These are phyloP conservation scores for Eimeria praecox DNA, from an alignment of 169 alveolate species.

Conservation along the genomic window DNA sequence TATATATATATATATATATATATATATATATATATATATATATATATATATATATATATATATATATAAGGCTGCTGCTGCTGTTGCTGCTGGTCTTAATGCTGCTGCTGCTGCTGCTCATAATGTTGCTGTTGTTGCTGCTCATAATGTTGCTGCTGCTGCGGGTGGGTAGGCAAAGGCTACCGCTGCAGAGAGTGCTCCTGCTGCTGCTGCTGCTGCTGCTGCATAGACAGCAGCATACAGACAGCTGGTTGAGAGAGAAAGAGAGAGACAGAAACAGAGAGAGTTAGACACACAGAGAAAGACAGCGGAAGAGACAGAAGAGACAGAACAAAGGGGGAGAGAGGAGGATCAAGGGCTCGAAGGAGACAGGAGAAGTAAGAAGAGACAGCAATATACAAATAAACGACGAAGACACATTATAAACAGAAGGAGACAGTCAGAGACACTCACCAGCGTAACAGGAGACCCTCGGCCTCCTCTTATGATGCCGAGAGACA, in stretches of 20 bases:
- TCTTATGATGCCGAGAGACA: constrained; percentile 11
- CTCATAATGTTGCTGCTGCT: too few species aligned
- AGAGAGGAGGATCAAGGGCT: background rate
- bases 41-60: too few species aligned
- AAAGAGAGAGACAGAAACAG: background rate
- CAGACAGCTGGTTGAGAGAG: background rate
- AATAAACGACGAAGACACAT: background rate
- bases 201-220: background rate
- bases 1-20: background rate
- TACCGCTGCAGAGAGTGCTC: background rate
- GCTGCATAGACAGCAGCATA: background rate
- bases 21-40: too few species aligned
- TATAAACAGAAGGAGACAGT: background rate
- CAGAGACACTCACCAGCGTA: background rate
- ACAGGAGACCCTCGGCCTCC: constrained; percentile 34
- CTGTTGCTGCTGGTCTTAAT: background rate
- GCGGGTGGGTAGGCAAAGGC: too few species aligned
- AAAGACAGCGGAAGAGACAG: background rate
- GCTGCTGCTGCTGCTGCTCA: background rate
- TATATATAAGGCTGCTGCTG: too few species aligned
- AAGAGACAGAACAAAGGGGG: background rate
- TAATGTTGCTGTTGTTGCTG: background rate
- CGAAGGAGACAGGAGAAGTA: background rate
- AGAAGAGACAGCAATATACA: background rate
- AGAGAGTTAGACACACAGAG: background rate